A percentile compares a stretch with the other conserved stretches of the same genome.
These are phyloP conservation scores for Tranzscheliella williamsii DNA, from an alignment of 1,284 basidiomycete genomes.

Conservation along the genomic window DNA sequence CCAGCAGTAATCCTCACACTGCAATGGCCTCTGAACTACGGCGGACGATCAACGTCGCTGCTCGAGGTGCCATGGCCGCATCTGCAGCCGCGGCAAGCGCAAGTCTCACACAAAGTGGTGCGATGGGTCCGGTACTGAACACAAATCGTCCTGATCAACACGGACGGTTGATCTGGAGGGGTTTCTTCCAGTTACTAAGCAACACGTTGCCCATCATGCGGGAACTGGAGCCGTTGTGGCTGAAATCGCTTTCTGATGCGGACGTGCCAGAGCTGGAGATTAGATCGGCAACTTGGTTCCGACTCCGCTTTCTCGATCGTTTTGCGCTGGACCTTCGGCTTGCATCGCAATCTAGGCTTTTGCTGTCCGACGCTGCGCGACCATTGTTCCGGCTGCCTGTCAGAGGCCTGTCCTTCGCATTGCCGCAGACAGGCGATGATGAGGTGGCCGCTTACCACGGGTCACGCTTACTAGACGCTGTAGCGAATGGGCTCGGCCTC, in stretches of 20 bases:
- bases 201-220: conserved; percentile 75
- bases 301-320: conserved; percentile 72
- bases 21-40: conserved; percentile 28
- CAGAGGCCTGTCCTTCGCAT: conserved; percentile 1
- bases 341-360: conserved; percentile 67
- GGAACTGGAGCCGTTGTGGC: conserved; percentile 70
- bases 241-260: conserved; percentile 61
- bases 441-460: neutral
- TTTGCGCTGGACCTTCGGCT: conserved; percentile 78
- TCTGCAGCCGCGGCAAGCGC: neutral
- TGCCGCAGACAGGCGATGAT: neutral
- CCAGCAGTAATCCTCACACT: conserved; percentile 57
- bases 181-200: conserved; percentile 63
- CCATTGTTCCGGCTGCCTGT: conserved; percentile 18
- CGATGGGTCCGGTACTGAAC: conserved; percentile 51
- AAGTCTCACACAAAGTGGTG: neutral
- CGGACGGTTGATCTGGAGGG: conserved; percentile 31
- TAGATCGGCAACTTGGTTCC: conserved; percentile 78
- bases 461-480: neutral
- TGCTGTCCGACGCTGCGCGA: conserved; percentile 27
- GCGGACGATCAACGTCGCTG: conserved; percentile 51
- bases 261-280: conserved; percentile 67
- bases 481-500: neutral
- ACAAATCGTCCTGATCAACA: too few relatives aligned
- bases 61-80: conserved; percentile 64